Base-by-base conservation (phyloP, 1,284 basidiomycete genomes). In the Bjerkandera adusta region DNA sequence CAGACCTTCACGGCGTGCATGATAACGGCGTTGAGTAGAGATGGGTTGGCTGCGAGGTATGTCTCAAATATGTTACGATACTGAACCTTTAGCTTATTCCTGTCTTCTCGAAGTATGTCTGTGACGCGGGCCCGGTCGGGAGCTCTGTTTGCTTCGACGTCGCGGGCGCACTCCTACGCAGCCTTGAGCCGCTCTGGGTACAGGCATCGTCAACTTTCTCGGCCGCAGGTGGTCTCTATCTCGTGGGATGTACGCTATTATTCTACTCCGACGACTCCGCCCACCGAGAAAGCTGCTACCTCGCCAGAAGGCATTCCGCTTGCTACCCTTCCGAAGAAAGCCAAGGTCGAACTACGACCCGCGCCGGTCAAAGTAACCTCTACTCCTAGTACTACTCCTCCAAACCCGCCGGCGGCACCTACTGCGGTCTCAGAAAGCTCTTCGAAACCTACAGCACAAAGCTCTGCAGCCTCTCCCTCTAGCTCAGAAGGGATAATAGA, bases 321-420 rank as follows among this genome's bases (percentile, higher is more conserved):
- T 15, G 44, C 50, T 12, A 32, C 52, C 5, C 51, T 58, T 11
- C 47, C 56, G 34, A 69, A 72, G 34, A 83, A 81, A 57, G 70
- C 68, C 20, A 85, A 80, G 58, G 65, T 85, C 35, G 80, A 84
- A 49, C 67, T 86, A 10, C 72, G 76, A 32, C 85, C 85, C 1
- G 80, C 68, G 4, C 85, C 85, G 22, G 67, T 85, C 7, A 26
- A 30, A 38, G 22, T 7, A 16, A 8, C 22, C 25, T 11, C 33
- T 15, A 6, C 37, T 12, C 25, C 37, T 3, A 26, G 7, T 16
- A 24, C 37, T 10, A 6, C 25, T 18, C 15, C 37, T 15, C 16
- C 16, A 10, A 35, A 15, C 34, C 15, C 34, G 34, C 16, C 40
- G 13, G 12, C 49, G 5, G 18, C 45, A 10, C 39, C 27, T 24